phyloP scores from a whole-genome alignment of 176 grass and related monocot genomes.

The Carex cristatella region DNA sequence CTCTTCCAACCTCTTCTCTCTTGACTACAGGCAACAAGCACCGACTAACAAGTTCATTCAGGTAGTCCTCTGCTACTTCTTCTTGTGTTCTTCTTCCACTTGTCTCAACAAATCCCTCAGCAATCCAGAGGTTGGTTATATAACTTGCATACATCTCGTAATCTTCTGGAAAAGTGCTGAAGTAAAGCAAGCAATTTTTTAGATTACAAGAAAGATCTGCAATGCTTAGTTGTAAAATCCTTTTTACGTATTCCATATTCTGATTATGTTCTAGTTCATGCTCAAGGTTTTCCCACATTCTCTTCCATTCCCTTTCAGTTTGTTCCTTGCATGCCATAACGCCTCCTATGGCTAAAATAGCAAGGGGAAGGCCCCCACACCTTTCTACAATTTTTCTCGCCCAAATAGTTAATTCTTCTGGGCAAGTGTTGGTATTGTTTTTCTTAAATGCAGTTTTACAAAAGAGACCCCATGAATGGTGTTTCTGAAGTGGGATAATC shows the following conservation, averaged over 20 bases:
- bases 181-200: neutral
- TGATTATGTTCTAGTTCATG: neutral
- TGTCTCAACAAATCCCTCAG: neutral
- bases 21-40: neutral
- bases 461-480: too few species aligned
- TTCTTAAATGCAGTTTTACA: too few species aligned
- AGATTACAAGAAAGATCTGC: neutral
- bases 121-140: neutral
- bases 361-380: too few species aligned
- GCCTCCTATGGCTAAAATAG: neutral
- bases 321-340: neutral
- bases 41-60: neutral
- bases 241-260: neutral
- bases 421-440: too few species aligned
- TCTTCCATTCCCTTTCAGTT: neutral
- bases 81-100: neutral
- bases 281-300: neutral
- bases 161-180: neutral
- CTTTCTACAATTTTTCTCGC: too few species aligned
- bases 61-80: neutral
- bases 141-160: rapidly evolving
- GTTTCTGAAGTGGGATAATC: too few species aligned
- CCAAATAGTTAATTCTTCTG: too few species aligned
- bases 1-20: neutral
- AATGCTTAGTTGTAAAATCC: neutral